These are phyloP conservation scores for Emiliania huxleyi DNA, from an alignment of 78 protist genomes.

Conservation along the genomic window DNA sequence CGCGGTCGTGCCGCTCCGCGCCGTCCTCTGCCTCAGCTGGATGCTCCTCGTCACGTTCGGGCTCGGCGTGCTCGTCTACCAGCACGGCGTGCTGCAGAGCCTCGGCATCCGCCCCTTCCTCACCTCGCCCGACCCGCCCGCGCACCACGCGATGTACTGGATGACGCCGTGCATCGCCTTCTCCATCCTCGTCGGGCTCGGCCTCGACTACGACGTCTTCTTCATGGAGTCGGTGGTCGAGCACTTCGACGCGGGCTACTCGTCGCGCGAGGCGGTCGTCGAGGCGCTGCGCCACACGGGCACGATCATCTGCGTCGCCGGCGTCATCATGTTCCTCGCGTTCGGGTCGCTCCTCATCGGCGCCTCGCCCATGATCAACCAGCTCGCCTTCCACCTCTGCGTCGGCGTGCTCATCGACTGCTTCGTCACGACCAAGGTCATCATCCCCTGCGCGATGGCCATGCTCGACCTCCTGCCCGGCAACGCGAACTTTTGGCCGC, in stretches of 20 bases:
- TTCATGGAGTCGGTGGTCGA: conserved; percentile 43
- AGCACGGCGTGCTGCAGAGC: conserved; percentile 25
- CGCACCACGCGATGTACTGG: conserved; percentile 32
- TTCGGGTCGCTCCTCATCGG: conserved; percentile 66
- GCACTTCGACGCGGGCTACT: background rate
- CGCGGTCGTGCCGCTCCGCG: conserved; percentile 64
- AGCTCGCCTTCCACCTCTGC: conserved; percentile 51
- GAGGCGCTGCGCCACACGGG: conserved; percentile 51
- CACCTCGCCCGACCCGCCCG: background rate
- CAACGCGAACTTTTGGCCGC: background rate
- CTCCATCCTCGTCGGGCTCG: conserved; percentile 64
- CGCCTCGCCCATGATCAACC: conserved; percentile 12
- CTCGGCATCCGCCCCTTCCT: background rate
- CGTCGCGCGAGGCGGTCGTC: conserved; percentile 29
- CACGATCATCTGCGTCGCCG: conserved; percentile 71
- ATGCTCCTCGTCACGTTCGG: conserved; percentile 42
- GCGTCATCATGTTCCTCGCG: conserved; percentile 72
- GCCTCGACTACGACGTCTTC: conserved; percentile 74
- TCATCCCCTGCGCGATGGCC: conserved; percentile 57
- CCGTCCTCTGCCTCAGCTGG: conserved; percentile 34
- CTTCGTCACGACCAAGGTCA: conserved; percentile 50
- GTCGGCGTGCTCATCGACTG: conserved; percentile 67
- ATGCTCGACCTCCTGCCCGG: background rate
- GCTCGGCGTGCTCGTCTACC: conserved; percentile 16
- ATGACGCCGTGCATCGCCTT: conserved; percentile 54